Conservation (phyloP, 2,329 filamentous ascomycete species). For the Alternaria brassicicola region DNA sequence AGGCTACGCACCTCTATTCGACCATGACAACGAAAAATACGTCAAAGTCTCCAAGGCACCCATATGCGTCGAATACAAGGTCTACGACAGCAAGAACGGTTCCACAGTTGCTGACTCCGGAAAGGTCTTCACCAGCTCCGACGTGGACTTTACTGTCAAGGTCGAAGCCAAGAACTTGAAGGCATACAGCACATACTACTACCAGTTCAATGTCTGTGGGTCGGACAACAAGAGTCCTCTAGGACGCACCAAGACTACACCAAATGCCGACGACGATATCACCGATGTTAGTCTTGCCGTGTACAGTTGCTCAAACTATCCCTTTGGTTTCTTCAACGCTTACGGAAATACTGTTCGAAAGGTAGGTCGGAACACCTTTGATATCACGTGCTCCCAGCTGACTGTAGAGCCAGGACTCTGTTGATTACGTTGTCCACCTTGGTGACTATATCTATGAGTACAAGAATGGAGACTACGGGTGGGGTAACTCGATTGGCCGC, state of each 20-base stretch:
- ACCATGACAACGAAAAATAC: constrained; percentile 61
- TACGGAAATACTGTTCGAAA: constrained; percentile 52
- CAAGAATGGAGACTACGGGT: constrained; percentile 46
- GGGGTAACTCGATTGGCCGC: constrained; percentile 42
- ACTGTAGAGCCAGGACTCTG: constrained; percentile 44
- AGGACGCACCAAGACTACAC: constrained; percentile 73
- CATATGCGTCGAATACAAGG: constrained; percentile 70
- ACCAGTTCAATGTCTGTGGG: constrained; percentile 72
- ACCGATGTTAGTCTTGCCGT: constrained; percentile 67
- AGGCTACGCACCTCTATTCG: constrained; percentile 61
- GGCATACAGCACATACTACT: constrained; percentile 70
- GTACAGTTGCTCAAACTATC: constrained; percentile 68
- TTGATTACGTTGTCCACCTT: constrained; percentile 52
- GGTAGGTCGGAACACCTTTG: constrained; percentile 2
- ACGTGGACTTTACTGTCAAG: constrained; percentile 73
- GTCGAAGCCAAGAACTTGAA: constrained; percentile 68
- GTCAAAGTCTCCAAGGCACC: constrained; percentile 63
- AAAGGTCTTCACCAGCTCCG: constrained; percentile 70
- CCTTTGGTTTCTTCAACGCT: constrained; percentile 57
- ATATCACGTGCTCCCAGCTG: background rate
- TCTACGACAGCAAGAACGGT: constrained; percentile 59
- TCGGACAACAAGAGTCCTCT: constrained; percentile 66
- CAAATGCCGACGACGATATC: constrained; percentile 62
- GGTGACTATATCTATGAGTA: constrained; percentile 56
- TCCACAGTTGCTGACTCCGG: constrained; percentile 60